These are phyloP conservation scores for Colletotrichum sp. DNA, from an alignment of 2,329 filamentous ascomycete species.

Conservation along the genomic window DNA sequence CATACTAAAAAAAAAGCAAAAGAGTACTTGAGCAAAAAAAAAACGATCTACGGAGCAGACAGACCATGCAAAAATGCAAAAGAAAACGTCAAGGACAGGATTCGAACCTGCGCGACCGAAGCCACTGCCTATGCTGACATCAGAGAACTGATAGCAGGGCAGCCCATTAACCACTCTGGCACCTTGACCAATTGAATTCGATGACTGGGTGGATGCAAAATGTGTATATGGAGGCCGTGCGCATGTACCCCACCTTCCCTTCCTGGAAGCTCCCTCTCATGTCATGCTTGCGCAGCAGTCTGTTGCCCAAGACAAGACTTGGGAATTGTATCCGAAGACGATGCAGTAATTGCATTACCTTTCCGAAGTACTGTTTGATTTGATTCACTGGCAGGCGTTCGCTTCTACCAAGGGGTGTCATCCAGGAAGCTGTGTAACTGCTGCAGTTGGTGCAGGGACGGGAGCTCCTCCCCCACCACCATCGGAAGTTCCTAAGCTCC, in stretches of 20 bases:
- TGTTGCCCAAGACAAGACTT: not conserved
- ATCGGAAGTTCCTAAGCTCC: not conserved
- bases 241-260: not conserved
- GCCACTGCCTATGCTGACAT: not conserved
- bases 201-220: fast-evolving
- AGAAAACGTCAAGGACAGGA: slow-evolving; percentile 1
- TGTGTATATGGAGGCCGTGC: not conserved
- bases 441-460: not conserved
- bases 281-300: not conserved
- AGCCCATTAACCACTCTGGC: slow-evolving; percentile 14
- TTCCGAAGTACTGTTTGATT: not conserved
- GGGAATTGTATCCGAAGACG: not conserved
- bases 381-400: not conserved
- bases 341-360: not conserved
- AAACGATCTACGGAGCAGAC: not conserved
- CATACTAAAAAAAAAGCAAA: no score
- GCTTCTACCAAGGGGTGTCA: not conserved
- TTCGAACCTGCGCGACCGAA: slow-evolving; percentile 14
- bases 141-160: slow-evolving; percentile 2
- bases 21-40: no score
- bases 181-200: not conserved
- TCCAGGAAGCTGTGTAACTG: not conserved
- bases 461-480: not conserved
- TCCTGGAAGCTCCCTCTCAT: not conserved
- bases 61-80: not conserved